Evolutionary conservation across 2,329 filamentous ascomycete species (phyloP), one percentile per base, ranked within the genome.

Genomic region (Metarhizium robertsii): DNA sequence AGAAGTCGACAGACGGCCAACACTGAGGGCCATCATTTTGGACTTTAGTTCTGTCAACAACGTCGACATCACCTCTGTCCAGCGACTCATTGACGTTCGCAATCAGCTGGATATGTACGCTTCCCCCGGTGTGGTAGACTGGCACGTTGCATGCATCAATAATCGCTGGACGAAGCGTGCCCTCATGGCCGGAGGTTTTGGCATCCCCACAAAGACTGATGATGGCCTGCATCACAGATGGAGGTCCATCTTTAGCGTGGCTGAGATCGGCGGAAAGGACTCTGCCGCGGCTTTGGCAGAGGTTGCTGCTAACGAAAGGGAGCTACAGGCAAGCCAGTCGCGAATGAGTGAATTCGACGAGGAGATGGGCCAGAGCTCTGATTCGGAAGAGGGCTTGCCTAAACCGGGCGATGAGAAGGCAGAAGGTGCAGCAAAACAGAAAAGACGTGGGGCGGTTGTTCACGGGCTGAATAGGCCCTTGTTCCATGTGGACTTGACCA

Each of bases 41-140:
- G 94, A 97, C 69, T 95, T 97, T 71, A 91, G 87, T 64, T 87
- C 89, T 0, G 92, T 97, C 61, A 95, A 96, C 73, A 90, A 95
- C 61, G 86, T 96, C 57, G 94, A 97, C 65, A 84, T 95, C 57
- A 96, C 94, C 0, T 95, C 90, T 0, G 82, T 96, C 2, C 94
- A 97, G 71, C 86, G 90, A 63, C 78, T 97, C 43, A 95, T 97
- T 64, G 94, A 97, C 64, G 87, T 96, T 1, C 89, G 92, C 64
- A 95, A 96, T 69, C 92, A 96, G 67, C 84, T 97, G 30, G 92
- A 96, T 69, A 79, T 84, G 20, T 95, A 96, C 67, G 82, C 90
- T 1, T 71, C 86, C 0, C 92, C 92, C 0, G 84, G 91, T 20
- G 77, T 79, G 2, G 92, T 97, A 4, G 90, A 96, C 68, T 97